Evolutionary conservation across 2,329 filamentous ascomycete genomes (phyloP), one percentile per base, ranked within the genome.

Genomic region (Claviceps pusilla): DNA sequence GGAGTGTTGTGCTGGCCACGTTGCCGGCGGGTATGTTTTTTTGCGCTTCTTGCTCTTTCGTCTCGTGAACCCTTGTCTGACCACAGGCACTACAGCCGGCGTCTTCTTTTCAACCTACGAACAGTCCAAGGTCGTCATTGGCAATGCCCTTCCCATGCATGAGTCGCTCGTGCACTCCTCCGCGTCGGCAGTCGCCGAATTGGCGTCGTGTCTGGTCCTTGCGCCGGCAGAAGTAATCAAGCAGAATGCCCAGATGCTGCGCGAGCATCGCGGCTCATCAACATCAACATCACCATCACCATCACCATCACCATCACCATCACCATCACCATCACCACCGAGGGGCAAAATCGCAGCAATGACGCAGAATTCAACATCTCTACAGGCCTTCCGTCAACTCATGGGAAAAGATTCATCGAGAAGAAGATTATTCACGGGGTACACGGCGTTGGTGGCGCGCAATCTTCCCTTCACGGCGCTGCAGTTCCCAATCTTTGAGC

Each of bases 101-200:
- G 76, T 88, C 11, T 95, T 95, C 73, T 95, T 95, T 69, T 89
- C 86, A 2, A 90, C 87, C 1, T 95, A 95, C 67, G 89, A 95
- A 70, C 81, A 76, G 48, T 75, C 83, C 24, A 95, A 94, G 68
- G 70, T 73, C 3, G 67, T 79, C 3, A 74, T 94, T 1, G 73
- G 75, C 16, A 67, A 66, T 24, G 65, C 74, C 42, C 72, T 78
- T 3, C 71, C 73, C 56, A 57, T 89, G 0, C 86, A 87, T 1
- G 74, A 79, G 51, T 82, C 88, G 0, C 59, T 89, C 10, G 77
- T 89, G 54, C 85, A 95, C 65, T 78, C 86, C 6, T 69, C 78
- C 3, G 84, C 89, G 12, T 94, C 88, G 1, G 84, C 82, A 2
- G 70, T 81, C 16, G 90, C 85, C 1, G 90, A 96, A 69, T 78